Conservation (phyloP, 2,329 filamentous ascomycete species). For the Cadophora luteo-olivacea region DNA sequence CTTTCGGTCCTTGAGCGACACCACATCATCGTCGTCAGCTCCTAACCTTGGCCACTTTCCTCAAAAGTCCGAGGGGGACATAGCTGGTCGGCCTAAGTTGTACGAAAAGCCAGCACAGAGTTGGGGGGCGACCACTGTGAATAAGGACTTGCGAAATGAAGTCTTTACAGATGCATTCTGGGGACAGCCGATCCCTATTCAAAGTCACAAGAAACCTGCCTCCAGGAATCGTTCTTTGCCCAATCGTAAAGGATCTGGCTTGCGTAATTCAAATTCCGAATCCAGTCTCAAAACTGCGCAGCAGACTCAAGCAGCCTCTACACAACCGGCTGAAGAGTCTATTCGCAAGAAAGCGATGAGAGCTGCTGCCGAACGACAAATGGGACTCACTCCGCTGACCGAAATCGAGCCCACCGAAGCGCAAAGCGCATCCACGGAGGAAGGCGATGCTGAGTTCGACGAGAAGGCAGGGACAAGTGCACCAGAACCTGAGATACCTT, state of each 20-base stretch:
- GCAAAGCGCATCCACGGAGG: constrained; percentile 27
- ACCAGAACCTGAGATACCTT: constrained; percentile 62
- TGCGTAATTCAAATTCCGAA: constrained; percentile 43
- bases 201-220: constrained; percentile 72
- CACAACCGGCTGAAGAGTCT: constrained; percentile 53
- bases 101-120: constrained; percentile 66
- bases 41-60: constrained; percentile 33
- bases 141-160: constrained; percentile 85
- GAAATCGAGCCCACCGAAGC: constrained; percentile 18
- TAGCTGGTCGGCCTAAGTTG: constrained; percentile 49
- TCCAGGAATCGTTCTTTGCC: constrained; percentile 70
- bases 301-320: constrained; percentile 25
- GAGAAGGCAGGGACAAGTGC: constrained; percentile 67
- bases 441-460: constrained; percentile 46
- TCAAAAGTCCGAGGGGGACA: neutral
- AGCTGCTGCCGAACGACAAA: constrained; percentile 37
- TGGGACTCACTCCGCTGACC: constrained; percentile 27
- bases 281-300: constrained; percentile 41
- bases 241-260: constrained; percentile 51
- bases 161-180: constrained; percentile 92
- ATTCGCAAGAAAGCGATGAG: constrained; percentile 44
- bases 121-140: constrained; percentile 93
- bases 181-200: constrained; percentile 81
- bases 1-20: constrained; percentile 36
- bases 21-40: constrained; percentile 45